Conservation (phyloP, 106 monocot genomes). For the Xerophyta viscosa region DNA sequence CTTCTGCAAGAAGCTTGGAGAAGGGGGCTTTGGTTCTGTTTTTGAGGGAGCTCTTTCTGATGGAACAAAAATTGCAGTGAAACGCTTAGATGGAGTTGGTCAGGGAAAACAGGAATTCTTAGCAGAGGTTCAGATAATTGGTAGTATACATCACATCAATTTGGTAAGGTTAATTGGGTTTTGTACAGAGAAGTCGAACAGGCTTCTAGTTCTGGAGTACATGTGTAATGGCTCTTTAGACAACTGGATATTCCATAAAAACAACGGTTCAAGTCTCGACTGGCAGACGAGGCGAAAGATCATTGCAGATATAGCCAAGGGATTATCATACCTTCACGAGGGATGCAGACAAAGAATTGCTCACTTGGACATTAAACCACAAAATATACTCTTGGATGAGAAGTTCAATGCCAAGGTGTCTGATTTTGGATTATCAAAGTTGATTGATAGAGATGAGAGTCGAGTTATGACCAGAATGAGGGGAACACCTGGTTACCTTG, state of each 20-base stretch:
- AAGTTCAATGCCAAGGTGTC: conserved; percentile 40
- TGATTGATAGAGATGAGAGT: conserved; percentile 38
- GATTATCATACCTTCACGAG: conserved; percentile 36
- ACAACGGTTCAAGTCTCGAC: conserved; percentile 6
- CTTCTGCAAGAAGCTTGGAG: conserved; percentile 39
- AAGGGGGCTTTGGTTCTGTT: conserved; percentile 67
- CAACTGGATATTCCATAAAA: conserved; percentile 27
- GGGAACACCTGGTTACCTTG: conserved; percentile 30
- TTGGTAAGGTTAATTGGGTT: conserved; percentile 23
- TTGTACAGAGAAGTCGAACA: conserved; percentile 13
- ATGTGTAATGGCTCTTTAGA: conserved; percentile 24
- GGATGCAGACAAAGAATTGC: conserved; percentile 27
- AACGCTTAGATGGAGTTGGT: conserved; percentile 19
- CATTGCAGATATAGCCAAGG: conserved; percentile 27
- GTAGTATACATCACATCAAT: conserved; percentile 23
- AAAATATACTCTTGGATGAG: conserved; percentile 36
- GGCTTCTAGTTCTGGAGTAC: conserved; percentile 25
- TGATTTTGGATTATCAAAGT: conserved; percentile 41
- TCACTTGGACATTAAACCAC: conserved; percentile 34
- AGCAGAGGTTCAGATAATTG: conserved; percentile 18
- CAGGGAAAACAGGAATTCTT: conserved; percentile 35
- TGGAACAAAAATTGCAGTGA: conserved; percentile 35
- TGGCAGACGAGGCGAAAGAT: conserved; percentile 26
- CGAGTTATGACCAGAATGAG: conserved; percentile 29
- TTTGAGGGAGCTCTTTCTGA: conserved; percentile 38